Evolutionary conservation across 805 yeast genomes (phyloP).

Genomic region (Osmozyma mogii): DNA sequence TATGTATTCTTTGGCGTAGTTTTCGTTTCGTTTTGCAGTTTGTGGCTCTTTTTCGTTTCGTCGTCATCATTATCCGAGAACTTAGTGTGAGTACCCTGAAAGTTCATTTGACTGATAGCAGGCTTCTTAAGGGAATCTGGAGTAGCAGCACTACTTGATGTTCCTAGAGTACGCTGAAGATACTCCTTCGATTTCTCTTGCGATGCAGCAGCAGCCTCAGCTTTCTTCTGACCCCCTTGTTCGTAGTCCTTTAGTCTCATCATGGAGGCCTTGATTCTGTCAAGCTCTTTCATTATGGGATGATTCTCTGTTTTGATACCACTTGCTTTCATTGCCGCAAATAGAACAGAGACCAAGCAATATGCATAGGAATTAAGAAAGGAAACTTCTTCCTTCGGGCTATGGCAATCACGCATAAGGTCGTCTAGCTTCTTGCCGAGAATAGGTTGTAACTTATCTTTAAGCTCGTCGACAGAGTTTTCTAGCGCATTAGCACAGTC

Average conservation of each 20-base stretch:
- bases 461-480: too few relatives aligned
- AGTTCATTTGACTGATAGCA: slow-evolving; percentile 45
- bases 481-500: too few relatives aligned
- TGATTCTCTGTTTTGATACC: slow-evolving; percentile 54
- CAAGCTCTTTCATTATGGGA: slow-evolving; percentile 60
- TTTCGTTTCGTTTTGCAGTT: slow-evolving; percentile 5
- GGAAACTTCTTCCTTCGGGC: too few relatives aligned
- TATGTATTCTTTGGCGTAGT: slow-evolving; percentile 1
- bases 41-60: slow-evolving; percentile 1
- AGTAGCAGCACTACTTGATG: slow-evolving; percentile 23
- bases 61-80: slow-evolving; percentile 21
- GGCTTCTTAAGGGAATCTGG: slow-evolving; percentile 27
- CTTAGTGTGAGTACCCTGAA: slow-evolving; percentile 47
- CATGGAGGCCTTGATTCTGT: slow-evolving; percentile 63
- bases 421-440: too few relatives aligned
- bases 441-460: too few relatives aligned
- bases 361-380: slow-evolving; percentile 33
- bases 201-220: background rate
- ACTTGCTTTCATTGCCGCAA: slow-evolving; percentile 48
- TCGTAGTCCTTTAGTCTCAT: slow-evolving; percentile 41
- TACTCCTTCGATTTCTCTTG: slow-evolving; percentile 39
- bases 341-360: slow-evolving; percentile 47
- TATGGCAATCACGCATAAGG: too few relatives aligned
- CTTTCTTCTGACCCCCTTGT: too few relatives aligned
- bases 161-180: slow-evolving; percentile 39